These are phyloP conservation scores for Aphanomyces invadans DNA, from an alignment of 352 stramenopile species.

Conservation along the genomic window DNA sequence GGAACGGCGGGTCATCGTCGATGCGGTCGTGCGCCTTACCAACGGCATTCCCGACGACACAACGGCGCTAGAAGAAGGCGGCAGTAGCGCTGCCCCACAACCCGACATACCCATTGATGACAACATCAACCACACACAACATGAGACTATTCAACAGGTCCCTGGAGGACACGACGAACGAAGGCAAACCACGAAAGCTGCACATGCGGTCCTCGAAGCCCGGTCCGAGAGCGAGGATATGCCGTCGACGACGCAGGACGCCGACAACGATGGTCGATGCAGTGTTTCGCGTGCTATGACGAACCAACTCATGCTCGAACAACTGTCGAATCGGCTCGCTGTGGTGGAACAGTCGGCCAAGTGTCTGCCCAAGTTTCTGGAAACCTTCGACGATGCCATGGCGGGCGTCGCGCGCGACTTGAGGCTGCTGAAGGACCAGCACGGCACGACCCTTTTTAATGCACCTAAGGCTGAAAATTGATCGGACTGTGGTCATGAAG, in stretches of 20 bases:
- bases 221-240: not conserved
- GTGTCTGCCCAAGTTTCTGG: not conserved
- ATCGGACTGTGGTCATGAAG: too few species aligned
- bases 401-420: not conserved
- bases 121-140: too few species aligned
- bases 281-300: not conserved
- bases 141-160: too few species aligned
- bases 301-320: not conserved
- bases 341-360: not conserved
- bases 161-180: too few species aligned
- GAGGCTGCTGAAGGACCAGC: not conserved
- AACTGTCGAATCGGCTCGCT: not conserved
- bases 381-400: slow-evolving; percentile 15
- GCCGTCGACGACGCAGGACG: not conserved
- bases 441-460: too few species aligned
- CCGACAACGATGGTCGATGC: not conserved
- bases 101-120: too few species aligned
- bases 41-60: not conserved
- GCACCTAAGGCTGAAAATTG: too few species aligned
- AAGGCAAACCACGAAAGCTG: too few species aligned
- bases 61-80: not conserved
- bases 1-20: not conserved
- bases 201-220: too few species aligned
- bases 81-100: not conserved
- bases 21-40: not conserved